phyloP scores from a whole-genome alignment of 345 rosid species.

The Camelina laxa region DNA sequence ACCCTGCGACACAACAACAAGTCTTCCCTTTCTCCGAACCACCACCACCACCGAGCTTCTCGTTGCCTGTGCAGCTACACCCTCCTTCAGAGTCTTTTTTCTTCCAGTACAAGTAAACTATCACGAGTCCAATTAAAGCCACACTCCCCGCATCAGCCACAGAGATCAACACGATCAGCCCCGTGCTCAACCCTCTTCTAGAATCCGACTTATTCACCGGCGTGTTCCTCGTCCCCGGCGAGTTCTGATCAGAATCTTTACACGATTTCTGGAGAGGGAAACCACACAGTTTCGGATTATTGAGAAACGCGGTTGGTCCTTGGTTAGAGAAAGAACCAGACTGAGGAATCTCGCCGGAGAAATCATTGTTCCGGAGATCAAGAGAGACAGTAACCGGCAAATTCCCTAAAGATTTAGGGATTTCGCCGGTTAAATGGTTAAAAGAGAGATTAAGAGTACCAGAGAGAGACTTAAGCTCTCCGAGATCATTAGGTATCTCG shows the following conservation, averaged over 20 bases:
- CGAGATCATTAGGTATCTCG: conserved; percentile 68
- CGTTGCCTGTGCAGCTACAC: conserved; percentile 84
- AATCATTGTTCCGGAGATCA: conserved; percentile 78
- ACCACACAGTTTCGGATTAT: conserved; percentile 79
- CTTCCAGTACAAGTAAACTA: conserved; percentile 89
- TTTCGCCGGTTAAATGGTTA: conserved; percentile 73
- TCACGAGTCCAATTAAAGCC: conserved; percentile 70
- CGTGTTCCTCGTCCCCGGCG: conserved; percentile 46
- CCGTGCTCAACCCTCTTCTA: conserved; percentile 63
- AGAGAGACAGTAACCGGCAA: conserved; percentile 84
- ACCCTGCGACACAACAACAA: conserved; percentile 48
- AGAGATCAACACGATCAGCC: conserved; percentile 73
- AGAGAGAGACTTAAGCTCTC: conserved; percentile 73
- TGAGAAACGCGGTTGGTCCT: conserved; percentile 96
- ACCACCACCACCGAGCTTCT: conserved; percentile 70
- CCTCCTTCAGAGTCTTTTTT: conserved; percentile 72
- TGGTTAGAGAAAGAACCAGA: conserved; percentile 90
- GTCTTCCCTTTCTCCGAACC: conserved; percentile 45
- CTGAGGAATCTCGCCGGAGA: conserved; percentile 90
- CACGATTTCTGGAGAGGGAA: conserved; percentile 93
- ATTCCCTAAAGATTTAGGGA: conserved; percentile 79
- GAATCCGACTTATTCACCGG: conserved; percentile 42
- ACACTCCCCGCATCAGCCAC: conserved; percentile 83
- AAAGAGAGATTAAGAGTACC: conserved; percentile 81
- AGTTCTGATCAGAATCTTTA: conserved; percentile 41